Evolutionary conservation across 306 rosid genomes (phyloP).

Genomic region (Argentina anserina): DNA sequence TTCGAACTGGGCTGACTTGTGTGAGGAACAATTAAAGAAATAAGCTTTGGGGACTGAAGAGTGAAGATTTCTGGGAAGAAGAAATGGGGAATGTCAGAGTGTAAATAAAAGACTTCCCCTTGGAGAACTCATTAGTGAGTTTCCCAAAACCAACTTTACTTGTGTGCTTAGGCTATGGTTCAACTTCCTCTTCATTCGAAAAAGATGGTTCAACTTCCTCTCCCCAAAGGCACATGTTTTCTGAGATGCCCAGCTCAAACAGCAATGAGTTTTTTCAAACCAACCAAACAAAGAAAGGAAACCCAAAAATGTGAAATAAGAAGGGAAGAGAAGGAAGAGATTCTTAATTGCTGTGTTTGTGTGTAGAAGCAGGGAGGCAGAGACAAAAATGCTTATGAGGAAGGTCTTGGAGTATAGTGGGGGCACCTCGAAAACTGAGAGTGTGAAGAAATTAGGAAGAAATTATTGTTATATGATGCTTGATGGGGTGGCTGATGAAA

Average conservation of each 20-base stretch:
- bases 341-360: background rate
- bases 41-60: background rate
- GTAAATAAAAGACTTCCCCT: background rate
- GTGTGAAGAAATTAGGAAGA: too few species aligned
- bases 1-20: background rate
- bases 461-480: constrained; percentile 2
- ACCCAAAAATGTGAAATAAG: background rate
- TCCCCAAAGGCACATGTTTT: background rate
- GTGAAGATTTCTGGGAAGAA: background rate
- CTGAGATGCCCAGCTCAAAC: background rate
- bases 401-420: background rate
- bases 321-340: background rate
- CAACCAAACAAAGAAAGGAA: background rate
- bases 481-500: background rate
- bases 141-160: background rate
- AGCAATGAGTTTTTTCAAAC: background rate
- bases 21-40: background rate
- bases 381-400: constrained; percentile 10
- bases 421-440: background rate
- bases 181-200: too few species aligned
- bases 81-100: background rate
- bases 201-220: background rate
- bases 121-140: background rate
- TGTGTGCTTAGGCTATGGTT: background rate
- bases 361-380: background rate